Evolutionary conservation across 208 protist genomes (phyloP), one percentile per base, ranked within the genome.

Genomic region (Crithidia expoeki): DNA sequence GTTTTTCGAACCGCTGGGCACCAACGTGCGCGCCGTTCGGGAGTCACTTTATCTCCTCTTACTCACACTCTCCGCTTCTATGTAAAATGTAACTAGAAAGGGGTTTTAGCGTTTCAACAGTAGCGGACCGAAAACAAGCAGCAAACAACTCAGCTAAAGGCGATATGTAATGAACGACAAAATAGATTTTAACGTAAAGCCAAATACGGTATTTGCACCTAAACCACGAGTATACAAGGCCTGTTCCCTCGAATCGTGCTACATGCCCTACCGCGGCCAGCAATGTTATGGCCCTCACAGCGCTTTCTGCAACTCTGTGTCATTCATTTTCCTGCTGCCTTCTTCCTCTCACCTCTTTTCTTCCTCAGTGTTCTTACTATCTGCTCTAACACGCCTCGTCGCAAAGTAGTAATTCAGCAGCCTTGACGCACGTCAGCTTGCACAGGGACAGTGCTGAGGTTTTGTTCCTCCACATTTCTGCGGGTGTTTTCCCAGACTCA

Each of bases 1-100:
- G 10, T 50, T 76, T 49, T 19, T 69, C 2, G 71, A 76, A 63
- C 71, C 71, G 11, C 56, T 76, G 1, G 28, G 28, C 63, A 66
- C 71, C 9, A 76, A 76, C 56, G 28, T 49, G 44, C 63, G 57
- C 16, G 56, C 56, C 21, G 56, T 76, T 9, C 62, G 71, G 4
- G 71, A 76, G 52, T 53, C 71, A 10, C 34, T 76, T 9, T 30
- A 33, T 10, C 71, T 76, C 16, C 32, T 76, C n/a, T 14, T 62
- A 10, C 28, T 33, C 6, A 68, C 71, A 12, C 63, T 76, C 36
- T 70, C 56, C 44, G 61, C 70, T 59, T 28, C 61, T 14, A 11
- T 55, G 4, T 65, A 6, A 60, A 33, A 56, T 10, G 12, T 4
- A 19, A 49, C 36, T 40, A 69, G 27, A 69, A 28, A 28, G 12